Conservation (phyloP, 1,139 yeast species). For the Yamadazyma spencermartinsiae region DNA sequence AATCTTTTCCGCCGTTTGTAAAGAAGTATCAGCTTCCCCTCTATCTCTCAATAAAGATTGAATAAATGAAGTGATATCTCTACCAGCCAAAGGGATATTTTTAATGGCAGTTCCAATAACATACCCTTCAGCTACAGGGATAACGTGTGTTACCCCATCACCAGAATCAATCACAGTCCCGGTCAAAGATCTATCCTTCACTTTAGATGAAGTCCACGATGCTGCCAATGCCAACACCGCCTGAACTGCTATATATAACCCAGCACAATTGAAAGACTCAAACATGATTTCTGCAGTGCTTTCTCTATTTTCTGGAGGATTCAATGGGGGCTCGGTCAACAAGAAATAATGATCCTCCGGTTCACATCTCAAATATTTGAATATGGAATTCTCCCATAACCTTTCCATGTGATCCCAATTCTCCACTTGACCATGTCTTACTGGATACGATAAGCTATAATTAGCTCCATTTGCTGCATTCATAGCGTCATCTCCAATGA, state of each 20-base stretch:
- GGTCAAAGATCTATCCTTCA: slow-evolving; percentile 89
- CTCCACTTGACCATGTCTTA: slow-evolving; percentile 96
- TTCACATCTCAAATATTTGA: slow-evolving; percentile 93
- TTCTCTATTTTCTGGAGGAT: slow-evolving; percentile 98
- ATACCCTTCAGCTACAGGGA: slow-evolving; percentile 99
- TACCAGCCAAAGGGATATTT: slow-evolving; percentile 97
- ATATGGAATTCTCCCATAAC: slow-evolving; percentile 96
- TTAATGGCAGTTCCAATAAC: slow-evolving; percentile 97
- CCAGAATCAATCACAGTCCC: slow-evolving; percentile 99
- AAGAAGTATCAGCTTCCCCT: slow-evolving; percentile 91
- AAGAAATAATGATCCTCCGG: slow-evolving; percentile 98
- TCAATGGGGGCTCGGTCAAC: slow-evolving; percentile 95
- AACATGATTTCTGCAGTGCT: slow-evolving; percentile 98
- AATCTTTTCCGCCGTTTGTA: slow-evolving; percentile 94
- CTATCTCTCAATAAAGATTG: slow-evolving; percentile 94
- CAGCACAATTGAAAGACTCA: slow-evolving; percentile 98
- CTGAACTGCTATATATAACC: slow-evolving; percentile 96
- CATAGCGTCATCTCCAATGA: slow-evolving; percentile 93
- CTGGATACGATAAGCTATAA: slow-evolving; percentile 87
- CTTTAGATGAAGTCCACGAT: slow-evolving; percentile 97
- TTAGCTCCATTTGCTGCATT: slow-evolving; percentile 88
- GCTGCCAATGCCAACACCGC: slow-evolving; percentile 98
- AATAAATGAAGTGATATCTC: slow-evolving; percentile 92
- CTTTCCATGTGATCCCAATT: slow-evolving; percentile 99
- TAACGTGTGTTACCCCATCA: slow-evolving; percentile 97